phyloP scores from a whole-genome alignment of 179 eudicot species.

The Heliamphora pulchella region DNA sequence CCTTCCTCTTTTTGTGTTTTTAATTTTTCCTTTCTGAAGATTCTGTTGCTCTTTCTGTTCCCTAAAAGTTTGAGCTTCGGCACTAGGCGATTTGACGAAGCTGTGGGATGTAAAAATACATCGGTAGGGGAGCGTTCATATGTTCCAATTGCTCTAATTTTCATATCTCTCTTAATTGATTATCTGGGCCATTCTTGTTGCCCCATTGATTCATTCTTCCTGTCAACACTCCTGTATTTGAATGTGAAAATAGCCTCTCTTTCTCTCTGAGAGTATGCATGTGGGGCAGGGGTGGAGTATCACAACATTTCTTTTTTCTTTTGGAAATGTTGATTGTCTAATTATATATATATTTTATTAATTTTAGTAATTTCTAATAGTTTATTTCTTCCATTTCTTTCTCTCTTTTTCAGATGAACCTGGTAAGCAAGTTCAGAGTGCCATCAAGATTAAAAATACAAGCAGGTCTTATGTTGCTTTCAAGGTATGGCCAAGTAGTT shows the following conservation, averaged over 20 bases:
- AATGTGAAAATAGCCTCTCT: neutral
- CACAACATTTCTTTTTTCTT: neutral
- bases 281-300: no score
- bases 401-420: slow-evolving; percentile 48
- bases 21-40: neutral
- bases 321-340: neutral
- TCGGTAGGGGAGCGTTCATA: neutral
- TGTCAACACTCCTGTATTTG: neutral
- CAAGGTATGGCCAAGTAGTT: slow-evolving; percentile 35
- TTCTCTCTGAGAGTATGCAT: neutral
- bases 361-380: neutral
- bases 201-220: neutral
- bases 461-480: slow-evolving; percentile 81
- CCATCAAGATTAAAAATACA: slow-evolving; percentile 66
- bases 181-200: no score
- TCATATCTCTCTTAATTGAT: neutral
- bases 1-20: neutral
- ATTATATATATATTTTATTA: neutral
- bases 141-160: neutral
- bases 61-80: neutral
- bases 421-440: slow-evolving; percentile 81
- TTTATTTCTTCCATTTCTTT: neutral
- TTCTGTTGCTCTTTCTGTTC: neutral
- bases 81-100: no score
- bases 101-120: no score